Conservation (phyloP, 1,284 basidiomycete genomes). For the Leccinum fallax region DNA sequence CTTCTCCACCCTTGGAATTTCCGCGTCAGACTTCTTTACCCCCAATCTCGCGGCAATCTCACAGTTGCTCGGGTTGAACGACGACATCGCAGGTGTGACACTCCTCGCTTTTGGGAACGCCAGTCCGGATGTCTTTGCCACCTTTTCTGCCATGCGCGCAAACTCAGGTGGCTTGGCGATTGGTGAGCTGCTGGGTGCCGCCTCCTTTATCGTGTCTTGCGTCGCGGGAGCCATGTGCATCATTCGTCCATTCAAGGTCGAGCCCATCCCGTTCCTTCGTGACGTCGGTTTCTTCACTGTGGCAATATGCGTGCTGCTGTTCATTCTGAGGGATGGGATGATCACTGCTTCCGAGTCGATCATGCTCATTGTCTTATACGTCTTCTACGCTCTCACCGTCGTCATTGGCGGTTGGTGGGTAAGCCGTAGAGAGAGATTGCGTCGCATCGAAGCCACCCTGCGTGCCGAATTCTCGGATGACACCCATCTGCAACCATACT, state of each 20-base stretch:
- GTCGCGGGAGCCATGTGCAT: slow-evolving; percentile 97
- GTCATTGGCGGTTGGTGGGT: slow-evolving; percentile 81
- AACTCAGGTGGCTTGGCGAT: slow-evolving; percentile 89
- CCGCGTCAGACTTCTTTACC: slow-evolving; percentile 93
- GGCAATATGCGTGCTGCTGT: slow-evolving; percentile 74
- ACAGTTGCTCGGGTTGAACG: slow-evolving; percentile 78
- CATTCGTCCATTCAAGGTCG: slow-evolving; percentile 89
- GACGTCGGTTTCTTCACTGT: slow-evolving; percentile 93
- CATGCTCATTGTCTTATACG: slow-evolving; percentile 75
- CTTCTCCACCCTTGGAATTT: slow-evolving; percentile 89
- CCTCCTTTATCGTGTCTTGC: slow-evolving; percentile 93
- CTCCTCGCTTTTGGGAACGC: slow-evolving; percentile 95
- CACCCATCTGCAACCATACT: slow-evolving; percentile 48
- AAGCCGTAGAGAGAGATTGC: slow-evolving; percentile 49
- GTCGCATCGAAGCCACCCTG: slow-evolving; percentile 52
- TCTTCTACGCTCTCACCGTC: slow-evolving; percentile 79
- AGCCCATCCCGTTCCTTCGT: slow-evolving; percentile 80
- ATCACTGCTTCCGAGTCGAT: slow-evolving; percentile 79
- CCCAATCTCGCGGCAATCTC: slow-evolving; percentile 91
- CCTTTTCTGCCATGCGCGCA: slow-evolving; percentile 89
- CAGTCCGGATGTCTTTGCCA: slow-evolving; percentile 91
- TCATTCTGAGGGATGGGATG: slow-evolving; percentile 78
- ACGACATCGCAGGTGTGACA: slow-evolving; percentile 91
- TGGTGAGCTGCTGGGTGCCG: slow-evolving; percentile 94
- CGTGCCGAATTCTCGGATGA: slow-evolving; percentile 67